Evolutionary conservation across 2,329 filamentous ascomycete genomes (phyloP).

Genomic region (Diaporthe sp.): DNA sequence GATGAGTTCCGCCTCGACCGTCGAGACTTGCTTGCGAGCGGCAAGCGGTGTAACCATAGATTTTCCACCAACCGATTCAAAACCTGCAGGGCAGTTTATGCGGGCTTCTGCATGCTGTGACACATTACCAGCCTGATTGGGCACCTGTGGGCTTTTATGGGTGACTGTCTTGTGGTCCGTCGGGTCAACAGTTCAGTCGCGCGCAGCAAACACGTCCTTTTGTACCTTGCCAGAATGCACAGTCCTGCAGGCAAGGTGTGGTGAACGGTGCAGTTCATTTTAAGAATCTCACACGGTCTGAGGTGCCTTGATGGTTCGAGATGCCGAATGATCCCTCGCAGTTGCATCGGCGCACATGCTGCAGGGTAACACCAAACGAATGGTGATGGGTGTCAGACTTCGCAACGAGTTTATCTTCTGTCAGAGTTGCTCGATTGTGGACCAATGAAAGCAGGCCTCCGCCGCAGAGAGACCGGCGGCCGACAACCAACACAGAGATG

Average conservation of each 20-base stretch:
- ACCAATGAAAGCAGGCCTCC: not conserved
- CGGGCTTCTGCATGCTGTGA: slow-evolving; percentile 27
- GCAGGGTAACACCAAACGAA: slow-evolving; percentile 1
- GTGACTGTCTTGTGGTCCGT: slow-evolving; percentile 8
- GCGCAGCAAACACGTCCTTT: not conserved
- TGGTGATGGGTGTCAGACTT: not conserved
- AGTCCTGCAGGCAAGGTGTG: slow-evolving; percentile 4
- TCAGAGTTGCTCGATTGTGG: not conserved
- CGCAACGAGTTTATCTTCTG: slow-evolving; percentile 6
- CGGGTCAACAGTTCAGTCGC: slow-evolving; percentile 18
- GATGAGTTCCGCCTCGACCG: not conserved
- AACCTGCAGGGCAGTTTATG: slow-evolving; percentile 6
- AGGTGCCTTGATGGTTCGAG: not conserved
- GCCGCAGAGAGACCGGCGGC: not conserved
- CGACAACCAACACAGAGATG: slow-evolving; percentile 8
- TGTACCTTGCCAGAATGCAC: slow-evolving; percentile 1
- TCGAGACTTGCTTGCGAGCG: slow-evolving; percentile 6
- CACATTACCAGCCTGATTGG: slow-evolving; percentile 24
- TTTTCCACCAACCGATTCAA: slow-evolving; percentile 33
- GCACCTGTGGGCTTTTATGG: not conserved
- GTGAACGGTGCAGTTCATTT: not conserved
- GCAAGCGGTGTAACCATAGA: slow-evolving; percentile 14
- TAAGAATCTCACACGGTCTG: slow-evolving; percentile 8
- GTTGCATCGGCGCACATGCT: not conserved
- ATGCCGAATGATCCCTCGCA: not conserved